Conservation (phyloP, 2,329 filamentous ascomycete species). For the Ascochyta pisi region DNA sequence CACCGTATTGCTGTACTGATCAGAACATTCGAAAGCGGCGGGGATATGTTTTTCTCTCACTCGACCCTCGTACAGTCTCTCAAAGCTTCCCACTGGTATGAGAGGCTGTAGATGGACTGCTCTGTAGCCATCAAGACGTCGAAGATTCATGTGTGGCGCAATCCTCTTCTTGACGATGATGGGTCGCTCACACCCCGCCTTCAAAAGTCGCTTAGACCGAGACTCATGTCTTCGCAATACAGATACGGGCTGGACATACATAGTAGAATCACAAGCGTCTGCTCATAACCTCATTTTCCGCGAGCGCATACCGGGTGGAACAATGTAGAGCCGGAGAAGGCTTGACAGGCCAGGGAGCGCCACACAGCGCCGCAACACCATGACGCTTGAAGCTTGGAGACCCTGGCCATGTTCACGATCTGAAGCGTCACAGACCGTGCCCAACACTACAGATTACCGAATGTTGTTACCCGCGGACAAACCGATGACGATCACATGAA, state of each 20-base stretch:
- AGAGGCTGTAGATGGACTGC: slow-evolving; percentile 23
- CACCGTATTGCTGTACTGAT: too few relatives aligned
- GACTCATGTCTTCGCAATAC: slow-evolving; percentile 46
- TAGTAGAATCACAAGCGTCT: neutral
- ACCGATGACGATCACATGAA: slow-evolving; percentile 25
- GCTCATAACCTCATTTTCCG: neutral
- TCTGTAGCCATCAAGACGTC: slow-evolving; percentile 23
- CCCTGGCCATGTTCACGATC: slow-evolving; percentile 14
- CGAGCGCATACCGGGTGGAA: neutral
- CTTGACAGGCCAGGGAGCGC: neutral
- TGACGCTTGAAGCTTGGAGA: slow-evolving; percentile 5
- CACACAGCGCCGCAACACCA: neutral
- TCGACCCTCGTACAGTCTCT: slow-evolving; percentile 23
- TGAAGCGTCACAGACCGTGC: slow-evolving; percentile 10
- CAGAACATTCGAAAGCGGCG: neutral
- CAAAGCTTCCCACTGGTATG: slow-evolving; percentile 34
- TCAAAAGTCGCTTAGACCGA: slow-evolving; percentile 44
- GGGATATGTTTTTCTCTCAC: neutral
- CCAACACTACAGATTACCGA: neutral
- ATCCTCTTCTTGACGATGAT: slow-evolving; percentile 31
- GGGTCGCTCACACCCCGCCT: slow-evolving; percentile 29
- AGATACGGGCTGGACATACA: slow-evolving; percentile 45
- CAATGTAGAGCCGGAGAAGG: neutral
- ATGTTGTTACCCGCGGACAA: slow-evolving; percentile 1
- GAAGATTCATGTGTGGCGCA: slow-evolving; percentile 29